Percentiles rank a stretch among this genome's conserved stretches.
phyloP scores from a whole-genome alignment of 305 asterid species.

The Fraxinus angustifolia region DNA sequence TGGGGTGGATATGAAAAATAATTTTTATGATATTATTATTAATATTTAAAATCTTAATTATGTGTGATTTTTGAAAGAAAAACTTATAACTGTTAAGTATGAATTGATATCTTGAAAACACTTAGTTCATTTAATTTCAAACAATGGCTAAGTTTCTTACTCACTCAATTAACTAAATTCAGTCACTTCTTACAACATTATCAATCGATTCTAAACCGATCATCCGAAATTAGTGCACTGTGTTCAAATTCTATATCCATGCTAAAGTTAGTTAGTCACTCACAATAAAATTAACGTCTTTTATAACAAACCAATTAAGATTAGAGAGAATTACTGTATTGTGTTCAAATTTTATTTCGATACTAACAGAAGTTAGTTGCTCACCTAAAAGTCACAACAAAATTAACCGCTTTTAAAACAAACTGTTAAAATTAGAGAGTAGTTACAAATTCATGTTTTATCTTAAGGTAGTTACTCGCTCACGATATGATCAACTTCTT shows the following conservation, averaged over 20 bases:
- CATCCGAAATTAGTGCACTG: not conserved
- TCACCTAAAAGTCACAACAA: not conserved
- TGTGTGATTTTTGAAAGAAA: no score
- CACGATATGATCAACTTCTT: slow-evolving; percentile 46
- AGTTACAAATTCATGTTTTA: not conserved
- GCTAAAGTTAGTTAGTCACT: no score
- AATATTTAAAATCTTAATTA: no score
- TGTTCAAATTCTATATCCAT: not conserved
- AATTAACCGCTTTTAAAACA: not conserved
- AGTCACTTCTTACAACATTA: not conserved
- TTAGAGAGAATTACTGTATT: not conserved
- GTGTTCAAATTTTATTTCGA: no score
- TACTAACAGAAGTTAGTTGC: no score
- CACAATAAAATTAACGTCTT: not conserved
- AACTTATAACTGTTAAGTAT: no score
- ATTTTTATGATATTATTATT: no score
- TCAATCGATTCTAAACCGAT: not conserved
- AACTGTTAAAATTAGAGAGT: not conserved
- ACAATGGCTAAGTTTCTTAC: no score
- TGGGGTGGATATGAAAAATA: no score
- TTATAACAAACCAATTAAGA: not conserved
- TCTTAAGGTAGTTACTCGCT: slow-evolving; percentile 25
- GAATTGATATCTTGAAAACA: no score
- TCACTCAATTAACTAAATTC: slow-evolving; percentile 22
- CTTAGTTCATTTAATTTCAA: no score